Percentiles rank a stretch among this genome's conserved stretches.
These are phyloP conservation scores for Grigorovia transvaalensis DNA, from an alignment of 805 yeast genomes.

Conservation along the genomic window DNA sequence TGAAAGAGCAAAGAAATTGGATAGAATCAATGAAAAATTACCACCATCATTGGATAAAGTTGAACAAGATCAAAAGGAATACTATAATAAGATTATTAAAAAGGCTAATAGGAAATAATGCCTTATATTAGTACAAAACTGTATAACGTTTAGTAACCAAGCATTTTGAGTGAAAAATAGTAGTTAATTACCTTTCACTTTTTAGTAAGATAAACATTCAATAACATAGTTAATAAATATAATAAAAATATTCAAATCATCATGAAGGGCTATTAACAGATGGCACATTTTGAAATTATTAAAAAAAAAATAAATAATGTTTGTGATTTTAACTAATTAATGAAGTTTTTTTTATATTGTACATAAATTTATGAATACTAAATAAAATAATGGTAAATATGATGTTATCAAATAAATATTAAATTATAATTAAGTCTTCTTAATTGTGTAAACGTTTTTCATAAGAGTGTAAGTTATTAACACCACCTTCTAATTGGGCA, in stretches of 20 bases:
- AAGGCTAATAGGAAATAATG: background rate
- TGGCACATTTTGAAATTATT: too few relatives aligned
- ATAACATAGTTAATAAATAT: background rate
- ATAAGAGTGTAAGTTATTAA: constrained; percentile 88
- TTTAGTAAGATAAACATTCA: background rate
- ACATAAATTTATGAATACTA: background rate
- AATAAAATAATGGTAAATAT: background rate
- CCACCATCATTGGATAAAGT: constrained; percentile 70
- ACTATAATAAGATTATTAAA: constrained; percentile 22
- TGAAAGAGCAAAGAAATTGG: constrained; percentile 75
- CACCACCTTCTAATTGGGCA: constrained; percentile 98
- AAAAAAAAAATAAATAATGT: background rate
- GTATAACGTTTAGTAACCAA: too few relatives aligned
- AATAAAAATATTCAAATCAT: too few relatives aligned
- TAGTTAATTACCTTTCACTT: too few relatives aligned
- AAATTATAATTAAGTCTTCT: constrained; percentile 3
- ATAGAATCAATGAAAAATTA: constrained; percentile 71
- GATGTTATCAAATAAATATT: background rate
- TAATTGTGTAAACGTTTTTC: constrained; percentile 94
- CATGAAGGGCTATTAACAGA: too few relatives aligned
- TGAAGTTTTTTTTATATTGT: background rate
- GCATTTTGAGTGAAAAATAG: too few relatives aligned
- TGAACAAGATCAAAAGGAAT: constrained; percentile 34
- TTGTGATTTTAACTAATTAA: background rate
- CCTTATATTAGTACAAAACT: background rate